A percentile compares a stretch with the other conserved stretches of the same genome.
phyloP scores from a whole-genome alignment of 805 yeast species.

The Pichia nakasei region DNA sequence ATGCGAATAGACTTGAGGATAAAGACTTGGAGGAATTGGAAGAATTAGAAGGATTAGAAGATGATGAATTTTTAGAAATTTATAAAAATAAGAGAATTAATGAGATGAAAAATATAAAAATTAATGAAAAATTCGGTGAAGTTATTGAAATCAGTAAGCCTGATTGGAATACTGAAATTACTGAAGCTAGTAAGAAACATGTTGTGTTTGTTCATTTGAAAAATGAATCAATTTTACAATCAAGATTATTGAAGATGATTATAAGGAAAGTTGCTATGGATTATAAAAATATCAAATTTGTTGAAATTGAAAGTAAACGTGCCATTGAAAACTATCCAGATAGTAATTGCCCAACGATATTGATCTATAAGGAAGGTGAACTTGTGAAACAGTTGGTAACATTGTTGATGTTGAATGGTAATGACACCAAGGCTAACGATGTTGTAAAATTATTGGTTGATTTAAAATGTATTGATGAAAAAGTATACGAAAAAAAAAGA shows the following conservation, averaged over 20 bases:
- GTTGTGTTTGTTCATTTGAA: slow-evolving; percentile 77
- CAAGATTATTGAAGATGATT: slow-evolving; percentile 59
- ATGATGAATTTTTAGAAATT: slow-evolving; percentile 74
- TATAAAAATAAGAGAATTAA: slow-evolving; percentile 71
- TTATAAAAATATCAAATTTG: slow-evolving; percentile 78
- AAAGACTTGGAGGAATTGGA: slow-evolving; percentile 75
- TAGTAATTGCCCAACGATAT: slow-evolving; percentile 79
- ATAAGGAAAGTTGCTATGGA: slow-evolving; percentile 50
- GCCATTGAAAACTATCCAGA: slow-evolving; percentile 93
- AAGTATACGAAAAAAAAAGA: slow-evolving; percentile 57
- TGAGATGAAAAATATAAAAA: slow-evolving; percentile 54
- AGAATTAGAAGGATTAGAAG: slow-evolving; percentile 86
- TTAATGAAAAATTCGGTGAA: slow-evolving; percentile 56
- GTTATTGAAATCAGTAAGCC: slow-evolving; percentile 77
- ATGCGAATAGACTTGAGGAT: slow-evolving; percentile 73
- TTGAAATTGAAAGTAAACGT: slow-evolving; percentile 83
- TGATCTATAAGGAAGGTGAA: slow-evolving; percentile 70
- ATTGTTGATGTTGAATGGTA: slow-evolving; percentile 75
- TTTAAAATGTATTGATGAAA: slow-evolving; percentile 52
- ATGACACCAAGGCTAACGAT: slow-evolving; percentile 59
- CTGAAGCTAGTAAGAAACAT: slow-evolving; percentile 60
- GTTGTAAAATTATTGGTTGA: slow-evolving; percentile 65
- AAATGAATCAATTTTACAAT: slow-evolving; percentile 57
- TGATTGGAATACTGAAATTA: slow-evolving; percentile 79
- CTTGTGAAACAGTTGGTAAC: slow-evolving; percentile 79